Percentiles rank a stretch among this genome's conserved stretches.
These are phyloP conservation scores for Camptophora hylomeconis DNA, from an alignment of 2,329 filamentous ascomycete species.

Conservation along the genomic window DNA sequence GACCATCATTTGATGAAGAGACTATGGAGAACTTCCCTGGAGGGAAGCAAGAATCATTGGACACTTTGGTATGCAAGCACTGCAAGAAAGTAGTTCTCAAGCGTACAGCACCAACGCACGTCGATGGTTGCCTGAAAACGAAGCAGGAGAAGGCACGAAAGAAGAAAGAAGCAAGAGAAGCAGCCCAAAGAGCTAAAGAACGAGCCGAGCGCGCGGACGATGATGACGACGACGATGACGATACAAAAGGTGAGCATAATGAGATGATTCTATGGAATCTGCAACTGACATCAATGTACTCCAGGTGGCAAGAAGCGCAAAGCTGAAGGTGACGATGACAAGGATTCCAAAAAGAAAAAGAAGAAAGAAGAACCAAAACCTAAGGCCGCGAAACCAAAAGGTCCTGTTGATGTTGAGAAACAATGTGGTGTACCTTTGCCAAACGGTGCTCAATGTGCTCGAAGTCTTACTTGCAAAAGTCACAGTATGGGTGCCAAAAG, in stretches of 20 bases:
- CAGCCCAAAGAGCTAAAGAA: conserved; percentile 48
- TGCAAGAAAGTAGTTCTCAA: conserved; percentile 82
- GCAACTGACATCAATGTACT: conserved; percentile 3
- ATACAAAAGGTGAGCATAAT: conserved; percentile 7
- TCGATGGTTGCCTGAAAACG: conserved; percentile 68
- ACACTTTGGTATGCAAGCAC: conserved; percentile 79
- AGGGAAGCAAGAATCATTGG: conserved; percentile 65
- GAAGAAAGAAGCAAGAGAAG: conserved; percentile 63
- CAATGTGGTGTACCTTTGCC: conserved; percentile 81
- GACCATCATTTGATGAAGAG: conserved; percentile 11
- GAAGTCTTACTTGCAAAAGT: conserved; percentile 84
- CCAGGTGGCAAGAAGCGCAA: conserved; percentile 20
- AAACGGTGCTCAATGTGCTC: conserved; percentile 75
- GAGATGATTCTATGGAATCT: too few relatives aligned
- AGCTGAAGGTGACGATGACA: conserved; percentile 33
- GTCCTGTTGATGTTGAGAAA: conserved; percentile 83
- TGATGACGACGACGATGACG: conserved; percentile 30
- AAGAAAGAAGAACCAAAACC: conserved; percentile 86
- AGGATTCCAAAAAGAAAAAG: conserved; percentile 73
- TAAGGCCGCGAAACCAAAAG: conserved; percentile 74
- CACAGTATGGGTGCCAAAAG: conserved; percentile 93
- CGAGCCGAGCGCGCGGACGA: conserved; percentile 33
- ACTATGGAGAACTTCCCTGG: conserved; percentile 27
- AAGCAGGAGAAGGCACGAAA: conserved; percentile 72
- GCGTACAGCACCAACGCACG: conserved; percentile 62